A percentile compares a stretch with the other conserved stretches of the same genome.
phyloP scores from a whole-genome alignment of 352 stramenopile species.

The Phytophthora vignae region DNA sequence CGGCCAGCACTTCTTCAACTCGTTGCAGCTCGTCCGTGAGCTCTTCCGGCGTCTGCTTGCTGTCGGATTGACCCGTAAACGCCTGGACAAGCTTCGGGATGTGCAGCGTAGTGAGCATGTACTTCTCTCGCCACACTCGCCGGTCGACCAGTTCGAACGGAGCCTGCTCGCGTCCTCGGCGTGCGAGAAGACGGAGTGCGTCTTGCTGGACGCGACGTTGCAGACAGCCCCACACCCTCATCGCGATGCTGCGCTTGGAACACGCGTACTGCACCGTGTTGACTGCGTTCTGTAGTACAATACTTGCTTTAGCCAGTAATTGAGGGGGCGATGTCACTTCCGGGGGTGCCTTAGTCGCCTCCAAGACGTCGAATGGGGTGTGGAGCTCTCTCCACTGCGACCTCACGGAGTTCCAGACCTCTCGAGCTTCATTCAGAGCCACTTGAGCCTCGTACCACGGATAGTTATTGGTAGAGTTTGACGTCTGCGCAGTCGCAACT shows the following conservation, averaged over 20 bases:
- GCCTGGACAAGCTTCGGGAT: conserved; percentile 43
- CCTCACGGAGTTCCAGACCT: conserved; percentile 57
- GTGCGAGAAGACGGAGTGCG: conserved; percentile 50
- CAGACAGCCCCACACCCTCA: conserved; percentile 64
- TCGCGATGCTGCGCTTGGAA: conserved; percentile 55
- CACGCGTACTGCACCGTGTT: conserved; percentile 80
- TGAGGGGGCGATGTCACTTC: conserved; percentile 56
- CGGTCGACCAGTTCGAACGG: conserved; percentile 63
- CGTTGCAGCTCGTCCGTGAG: conserved; percentile 42
- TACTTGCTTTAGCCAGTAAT: conserved; percentile 61
- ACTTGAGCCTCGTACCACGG: conserved; percentile 69
- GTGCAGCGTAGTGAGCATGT: conserved; percentile 67
- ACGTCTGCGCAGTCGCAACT: not conserved
- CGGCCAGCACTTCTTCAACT: conserved; percentile 50
- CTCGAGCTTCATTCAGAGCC: conserved; percentile 51
- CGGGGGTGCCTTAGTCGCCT: conserved; percentile 43
- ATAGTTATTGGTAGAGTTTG: conserved; percentile 17
- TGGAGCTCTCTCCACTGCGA: conserved; percentile 68
- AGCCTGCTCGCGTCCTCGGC: conserved; percentile 45
- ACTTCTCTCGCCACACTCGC: conserved; percentile 60
- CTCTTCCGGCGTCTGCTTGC: conserved; percentile 22
- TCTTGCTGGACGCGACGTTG: conserved; percentile 70
- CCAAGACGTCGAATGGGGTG: conserved; percentile 65
- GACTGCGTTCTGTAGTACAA: conserved; percentile 72
- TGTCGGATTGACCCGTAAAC: conserved; percentile 25